Conservation (phyloP, 2,329 filamentous ascomycete species). For the Paracoccidioides brasiliensis region DNA sequence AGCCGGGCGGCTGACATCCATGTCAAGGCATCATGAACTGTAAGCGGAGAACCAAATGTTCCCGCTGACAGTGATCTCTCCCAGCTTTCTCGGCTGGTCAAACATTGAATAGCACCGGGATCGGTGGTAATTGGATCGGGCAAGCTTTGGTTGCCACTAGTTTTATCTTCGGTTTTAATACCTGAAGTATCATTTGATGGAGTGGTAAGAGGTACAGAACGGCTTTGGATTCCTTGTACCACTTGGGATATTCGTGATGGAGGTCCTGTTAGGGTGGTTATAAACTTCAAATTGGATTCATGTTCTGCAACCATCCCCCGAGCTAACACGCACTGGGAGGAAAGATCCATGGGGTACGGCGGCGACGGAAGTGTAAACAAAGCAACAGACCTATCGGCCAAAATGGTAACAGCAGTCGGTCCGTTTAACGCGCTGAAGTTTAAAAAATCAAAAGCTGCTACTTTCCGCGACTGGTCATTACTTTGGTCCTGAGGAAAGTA, state of each 20-base stretch:
- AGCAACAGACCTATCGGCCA: conserved; percentile 39
- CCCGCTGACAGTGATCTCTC: conserved; percentile 24
- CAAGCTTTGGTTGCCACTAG: neutral
- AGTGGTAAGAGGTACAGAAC: neutral
- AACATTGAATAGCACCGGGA: conserved; percentile 1
- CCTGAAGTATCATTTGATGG: conserved; percentile 5
- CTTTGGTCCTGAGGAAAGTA: conserved; percentile 34
- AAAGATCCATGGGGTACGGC: conserved; percentile 26
- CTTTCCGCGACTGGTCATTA: conserved; percentile 34
- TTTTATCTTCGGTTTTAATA: neutral
- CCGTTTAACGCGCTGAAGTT: conserved; percentile 34
- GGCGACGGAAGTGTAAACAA: conserved; percentile 36
- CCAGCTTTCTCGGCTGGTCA: conserved; percentile 28
- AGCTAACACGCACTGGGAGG: conserved; percentile 24
- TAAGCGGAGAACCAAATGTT: conserved; percentile 18
- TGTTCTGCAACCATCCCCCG: conserved; percentile 17
- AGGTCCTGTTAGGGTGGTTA: conserved; percentile 20
- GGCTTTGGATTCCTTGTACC: conserved; percentile 18
- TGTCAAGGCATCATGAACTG: conserved; percentile 28
- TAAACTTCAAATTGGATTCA: conserved; percentile 19
- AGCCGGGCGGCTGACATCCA: conserved; percentile 29
- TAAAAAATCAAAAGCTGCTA: conserved; percentile 51
- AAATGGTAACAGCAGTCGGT: conserved; percentile 40
- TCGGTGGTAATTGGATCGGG: neutral
- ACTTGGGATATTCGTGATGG: conserved; percentile 19